These are phyloP conservation scores for Leptographium lundbergii DNA, from an alignment of 2,329 filamentous ascomycete species.

Conservation along the genomic window DNA sequence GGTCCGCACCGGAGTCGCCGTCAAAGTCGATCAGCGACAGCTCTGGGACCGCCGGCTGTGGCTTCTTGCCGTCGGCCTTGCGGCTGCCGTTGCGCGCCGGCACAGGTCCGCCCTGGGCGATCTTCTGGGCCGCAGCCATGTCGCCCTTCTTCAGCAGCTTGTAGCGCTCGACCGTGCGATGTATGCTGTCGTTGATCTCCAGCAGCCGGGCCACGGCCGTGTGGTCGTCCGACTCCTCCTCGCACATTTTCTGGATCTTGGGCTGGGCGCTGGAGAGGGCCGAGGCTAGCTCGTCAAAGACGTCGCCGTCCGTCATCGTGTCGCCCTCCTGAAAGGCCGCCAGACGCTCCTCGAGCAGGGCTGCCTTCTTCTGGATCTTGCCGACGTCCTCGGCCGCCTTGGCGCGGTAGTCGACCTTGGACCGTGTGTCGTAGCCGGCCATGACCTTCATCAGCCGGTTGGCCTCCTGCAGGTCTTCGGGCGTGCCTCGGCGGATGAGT, in stretches of 20 bases:
- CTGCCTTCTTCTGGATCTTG: constrained; percentile 92
- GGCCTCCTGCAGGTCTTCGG: constrained; percentile 89
- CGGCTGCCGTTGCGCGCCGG: constrained; percentile 7
- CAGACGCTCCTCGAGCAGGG: constrained; percentile 82
- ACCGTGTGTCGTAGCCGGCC: constrained; percentile 90
- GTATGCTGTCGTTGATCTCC: constrained; percentile 98
- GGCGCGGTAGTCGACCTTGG: constrained; percentile 94
- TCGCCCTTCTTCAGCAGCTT: constrained; percentile 95
- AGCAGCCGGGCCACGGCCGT: constrained; percentile 91
- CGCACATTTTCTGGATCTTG: constrained; percentile 99
- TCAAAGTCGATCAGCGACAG: constrained; percentile 91
- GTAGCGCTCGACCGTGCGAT: constrained; percentile 89
- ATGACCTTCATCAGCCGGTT: constrained; percentile 96
- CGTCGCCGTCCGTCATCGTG: constrained; percentile 54
- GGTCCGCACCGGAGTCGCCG: constrained; percentile 25
- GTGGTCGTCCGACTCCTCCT: constrained; percentile 93
- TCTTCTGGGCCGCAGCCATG: constrained; percentile 66
- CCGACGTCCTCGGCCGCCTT: constrained; percentile 93
- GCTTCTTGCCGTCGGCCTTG: constrained; percentile 50
- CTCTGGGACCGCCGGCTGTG: constrained; percentile 52
- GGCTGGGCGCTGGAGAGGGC: constrained; percentile 87
- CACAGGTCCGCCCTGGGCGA: constrained; percentile 62
- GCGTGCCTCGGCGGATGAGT: constrained; percentile 80
- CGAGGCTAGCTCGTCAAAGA: constrained; percentile 74
- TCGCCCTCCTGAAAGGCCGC: constrained; percentile 75